Percentiles rank a stretch among this genome's conserved stretches.
These are phyloP conservation scores for Vanderwaltozyma verrucispora DNA, from an alignment of 805 yeast genomes.

Conservation along the genomic window DNA sequence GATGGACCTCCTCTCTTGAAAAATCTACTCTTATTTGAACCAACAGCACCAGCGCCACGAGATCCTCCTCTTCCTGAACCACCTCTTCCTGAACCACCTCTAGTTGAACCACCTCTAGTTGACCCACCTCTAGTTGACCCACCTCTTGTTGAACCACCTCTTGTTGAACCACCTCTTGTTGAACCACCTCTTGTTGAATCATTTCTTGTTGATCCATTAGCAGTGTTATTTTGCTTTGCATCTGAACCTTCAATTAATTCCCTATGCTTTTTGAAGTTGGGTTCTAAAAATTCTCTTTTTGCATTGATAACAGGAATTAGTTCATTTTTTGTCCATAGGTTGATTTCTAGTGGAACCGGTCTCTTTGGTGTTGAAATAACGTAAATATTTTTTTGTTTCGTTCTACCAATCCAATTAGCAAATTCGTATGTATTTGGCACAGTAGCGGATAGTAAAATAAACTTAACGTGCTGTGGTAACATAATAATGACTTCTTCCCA, in stretches of 20 bases:
- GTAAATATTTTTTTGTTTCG: slow-evolving; percentile 90
- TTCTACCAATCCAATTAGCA: slow-evolving; percentile 98
- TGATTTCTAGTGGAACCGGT: slow-evolving; percentile 90
- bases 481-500: slow-evolving; percentile 99
- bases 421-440: slow-evolving; percentile 98
- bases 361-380: slow-evolving; percentile 94
- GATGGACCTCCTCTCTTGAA: slow-evolving; percentile 56
- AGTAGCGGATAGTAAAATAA: slow-evolving; percentile 86
- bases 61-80: slow-evolving; percentile 28
- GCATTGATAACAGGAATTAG: slow-evolving; percentile 66
- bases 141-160: slow-evolving; percentile 16
- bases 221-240: slow-evolving; percentile 24
- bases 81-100: slow-evolving; percentile 21
- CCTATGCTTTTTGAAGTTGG: slow-evolving; percentile 52
- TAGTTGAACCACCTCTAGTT: slow-evolving; percentile 16
- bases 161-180: slow-evolving; percentile 33
- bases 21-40: slow-evolving; percentile 28
- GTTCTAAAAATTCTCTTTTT: slow-evolving; percentile 55
- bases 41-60: slow-evolving; percentile 33
- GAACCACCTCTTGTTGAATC: slow-evolving; percentile 21
- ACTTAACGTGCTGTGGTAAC: slow-evolving; percentile 94
- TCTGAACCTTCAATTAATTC: slow-evolving; percentile 39
- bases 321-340: slow-evolving; percentile 70
- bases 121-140: slow-evolving; percentile 20
- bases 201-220: slow-evolving; percentile 29